Evolutionary conservation across 495 filamentous ascomycete species (phyloP), one percentile per base, ranked within the genome.

Genomic region (Thozetella sp.): DNA sequence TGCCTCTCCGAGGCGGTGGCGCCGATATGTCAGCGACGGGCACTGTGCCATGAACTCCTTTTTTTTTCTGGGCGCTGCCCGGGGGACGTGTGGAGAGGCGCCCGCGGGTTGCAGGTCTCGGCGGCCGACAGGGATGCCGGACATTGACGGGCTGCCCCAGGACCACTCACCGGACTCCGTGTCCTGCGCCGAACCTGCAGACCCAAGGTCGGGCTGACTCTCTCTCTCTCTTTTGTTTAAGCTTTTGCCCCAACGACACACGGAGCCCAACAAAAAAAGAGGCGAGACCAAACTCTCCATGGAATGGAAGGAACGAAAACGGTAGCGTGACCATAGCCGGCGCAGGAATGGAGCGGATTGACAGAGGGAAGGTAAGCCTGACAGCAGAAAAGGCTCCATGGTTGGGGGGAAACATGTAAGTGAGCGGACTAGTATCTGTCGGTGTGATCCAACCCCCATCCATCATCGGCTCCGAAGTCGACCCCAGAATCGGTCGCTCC

Each of bases 161-260:
- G 43, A n/a, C 43, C 43, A 48, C n/a, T 48, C 9, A 48, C 43
- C 43, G 43, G 43, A n/a, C 43, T 48, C 43, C 43, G 43, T 48
- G 43, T 15, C n/a, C 3, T 48, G 11, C 12, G 9, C 43, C 43
- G 43, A n/a, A 48, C 43, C n/a, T 11, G 43, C 43, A 48, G 30
- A 37, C 30, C 9, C 17, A 37, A 37, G 30, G 17, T 9, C 6
- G 17, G 30, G 30, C 6, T 37, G 30, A 37, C 6, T 37, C 17
- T 6, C 6, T 6, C 6, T 37, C 6, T 37, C 30, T 6, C 6
- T 37, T 37, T 37, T 37, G 30, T 6, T 6, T 6, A 37, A 15
- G 30, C 6, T 6, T 48, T 48, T 48, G n/a, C 43, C 43, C 43
- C 43, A 48, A 48, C 43, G 43, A 19, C 30, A 37, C 30, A n/a